phyloP scores from a whole-genome alignment of 208 protist species.

The Polymyxa betae region DNA sequence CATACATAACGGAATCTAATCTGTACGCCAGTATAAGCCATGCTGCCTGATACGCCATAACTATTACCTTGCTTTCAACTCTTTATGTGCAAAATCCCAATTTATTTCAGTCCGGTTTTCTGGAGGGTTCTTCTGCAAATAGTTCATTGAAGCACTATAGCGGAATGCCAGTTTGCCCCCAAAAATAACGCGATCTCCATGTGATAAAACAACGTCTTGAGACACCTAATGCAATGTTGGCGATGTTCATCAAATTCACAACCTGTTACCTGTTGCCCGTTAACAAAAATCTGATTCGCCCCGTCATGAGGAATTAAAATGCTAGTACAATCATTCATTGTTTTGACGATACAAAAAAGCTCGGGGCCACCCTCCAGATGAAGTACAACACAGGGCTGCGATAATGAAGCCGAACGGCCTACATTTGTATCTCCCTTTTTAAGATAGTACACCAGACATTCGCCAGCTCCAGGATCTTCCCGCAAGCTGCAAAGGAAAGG shows the following conservation, averaged over 20 bases:
- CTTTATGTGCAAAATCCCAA: slow-evolving; percentile 8
- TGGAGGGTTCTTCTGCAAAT: background rate
- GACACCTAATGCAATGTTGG: background rate
- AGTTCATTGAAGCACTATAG: slow-evolving; percentile 3
- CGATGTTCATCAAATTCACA: background rate
- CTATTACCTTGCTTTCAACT: slow-evolving; percentile 30
- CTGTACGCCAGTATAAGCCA: background rate
- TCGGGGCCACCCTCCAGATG: background rate
- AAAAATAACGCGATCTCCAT: slow-evolving; percentile 36
- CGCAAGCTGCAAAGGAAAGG: slow-evolving; percentile 26
- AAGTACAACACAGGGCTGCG: background rate
- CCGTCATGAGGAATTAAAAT: background rate
- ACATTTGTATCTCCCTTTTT: background rate
- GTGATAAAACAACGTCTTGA: background rate
- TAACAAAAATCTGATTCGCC: background rate
- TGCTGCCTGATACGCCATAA: background rate
- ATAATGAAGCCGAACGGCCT: background rate
- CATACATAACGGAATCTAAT: background rate
- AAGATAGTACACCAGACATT: slow-evolving; percentile 44
- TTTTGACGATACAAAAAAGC: slow-evolving; percentile 8
- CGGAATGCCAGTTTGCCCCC: background rate
- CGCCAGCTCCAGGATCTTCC: slow-evolving; percentile 3
- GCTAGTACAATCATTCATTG: background rate
- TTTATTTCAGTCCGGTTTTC: background rate
- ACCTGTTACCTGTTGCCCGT: background rate